Base-by-base conservation (phyloP, 768 basidiomycete species). In the Agaricus subrufescens region DNA sequence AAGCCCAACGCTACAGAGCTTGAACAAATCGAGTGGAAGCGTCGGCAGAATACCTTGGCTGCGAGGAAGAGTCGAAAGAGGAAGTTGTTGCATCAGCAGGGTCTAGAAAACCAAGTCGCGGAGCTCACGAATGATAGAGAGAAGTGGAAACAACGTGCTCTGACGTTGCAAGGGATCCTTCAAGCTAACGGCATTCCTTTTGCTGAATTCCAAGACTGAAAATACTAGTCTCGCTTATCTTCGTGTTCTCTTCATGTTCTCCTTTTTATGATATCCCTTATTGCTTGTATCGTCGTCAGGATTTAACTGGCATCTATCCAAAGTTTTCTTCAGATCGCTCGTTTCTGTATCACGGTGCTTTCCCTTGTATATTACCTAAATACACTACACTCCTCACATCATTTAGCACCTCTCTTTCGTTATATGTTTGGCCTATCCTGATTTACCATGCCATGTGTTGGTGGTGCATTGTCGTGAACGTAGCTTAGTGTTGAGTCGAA, bases 1-100 rank as follows among this genome's bases (percentile, higher is more conserved):
- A 65, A 65, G 1, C 72, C 79, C 0, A 70, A 77, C 4, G 67
- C 75, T 4, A 73, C 75, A 1, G 83, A 83, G 67, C 67, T 75
- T 58, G 81, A 86, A 61, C 84, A 84, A 60, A 90, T 91, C 61
- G 87, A 86, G 69, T 79, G 78, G 50, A 93, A 92, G 77, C 80
- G 91, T 46, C 78, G 86, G 4, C 84, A 86, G 69, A 93, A 92
- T 65, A 91, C 89, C 4, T 67, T 91, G 6, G 91, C 91, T 0
- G 91, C 91, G 19, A 77, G 91, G 3, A 79, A 87, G 46, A 85
- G 82, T 61, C 76, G 90, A 10, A 82, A 83, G 78, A 78, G 91
- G 46, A 93, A 91, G 77, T 69, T 86, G 38, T 79, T 84, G 70
- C 79, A 89, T 61, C 81, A 88, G 65, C 77, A 79, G 55, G 75